Evolutionary conservation across 257 asterid species (phyloP).

Genomic region (Solanum habrochaites): DNA sequence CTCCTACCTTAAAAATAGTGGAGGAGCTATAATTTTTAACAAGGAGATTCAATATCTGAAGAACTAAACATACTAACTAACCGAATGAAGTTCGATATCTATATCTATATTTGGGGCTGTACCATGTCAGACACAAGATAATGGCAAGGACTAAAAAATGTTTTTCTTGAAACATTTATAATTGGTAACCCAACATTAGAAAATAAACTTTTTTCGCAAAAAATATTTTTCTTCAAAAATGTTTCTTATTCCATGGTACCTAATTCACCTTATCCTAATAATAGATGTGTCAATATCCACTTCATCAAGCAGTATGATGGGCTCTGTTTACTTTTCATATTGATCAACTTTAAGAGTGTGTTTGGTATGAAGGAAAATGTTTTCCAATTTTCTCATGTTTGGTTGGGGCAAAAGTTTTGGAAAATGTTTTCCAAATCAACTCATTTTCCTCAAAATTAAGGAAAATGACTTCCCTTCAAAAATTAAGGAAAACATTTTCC

Average conservation of each 20-base stretch:
- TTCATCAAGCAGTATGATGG: background rate
- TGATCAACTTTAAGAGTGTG: background rate
- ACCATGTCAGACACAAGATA: background rate
- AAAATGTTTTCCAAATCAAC: too few relatives aligned
- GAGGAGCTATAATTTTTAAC: too few relatives aligned
- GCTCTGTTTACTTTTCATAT: background rate
- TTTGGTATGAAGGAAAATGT: too few relatives aligned
- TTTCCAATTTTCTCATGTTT: too few relatives aligned
- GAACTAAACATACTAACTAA: too few relatives aligned
- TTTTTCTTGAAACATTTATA: background rate
- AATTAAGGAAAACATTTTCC: too few relatives aligned
- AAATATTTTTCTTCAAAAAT: background rate
- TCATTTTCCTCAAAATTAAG: too few relatives aligned
- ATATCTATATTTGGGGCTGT: background rate
- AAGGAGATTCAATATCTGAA: too few relatives aligned
- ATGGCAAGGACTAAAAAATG: background rate
- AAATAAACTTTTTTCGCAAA: background rate
- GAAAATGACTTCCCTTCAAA: too few relatives aligned
- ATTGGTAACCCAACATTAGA: background rate
- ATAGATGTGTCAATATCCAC: background rate
- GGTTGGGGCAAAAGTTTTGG: too few relatives aligned
- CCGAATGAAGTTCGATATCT: too few relatives aligned
- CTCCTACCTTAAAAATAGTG: background rate
- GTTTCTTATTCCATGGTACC: background rate
- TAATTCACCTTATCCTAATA: background rate